Evolutionary conservation across 129 eudicot species (phyloP).

Genomic region (Tanacetum coccineum): DNA sequence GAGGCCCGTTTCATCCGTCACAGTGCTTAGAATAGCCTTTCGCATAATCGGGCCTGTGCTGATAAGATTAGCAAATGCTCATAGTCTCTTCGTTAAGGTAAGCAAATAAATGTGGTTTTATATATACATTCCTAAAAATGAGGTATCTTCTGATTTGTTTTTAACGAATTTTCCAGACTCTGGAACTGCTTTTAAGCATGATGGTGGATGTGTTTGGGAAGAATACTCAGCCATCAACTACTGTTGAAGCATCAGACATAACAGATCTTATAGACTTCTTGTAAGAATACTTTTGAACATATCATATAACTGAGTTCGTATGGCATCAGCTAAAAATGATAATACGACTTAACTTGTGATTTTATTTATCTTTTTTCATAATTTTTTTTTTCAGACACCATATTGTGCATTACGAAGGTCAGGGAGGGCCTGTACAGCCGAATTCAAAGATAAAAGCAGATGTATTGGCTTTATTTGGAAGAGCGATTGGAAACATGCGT

Average conservation of each 20-base stretch:
- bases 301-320: no score
- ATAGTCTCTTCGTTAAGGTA: conserved; percentile 73
- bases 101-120: neutral
- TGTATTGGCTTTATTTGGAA: conserved; percentile 35
- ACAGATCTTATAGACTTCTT: conserved; percentile 72
- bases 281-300: conserved; percentile 36
- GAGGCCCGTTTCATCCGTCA: conserved; percentile 66
- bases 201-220: conserved; percentile 85
- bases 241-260: conserved; percentile 72
- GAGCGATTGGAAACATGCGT: conserved; percentile 29
- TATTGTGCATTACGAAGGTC: conserved; percentile 72
- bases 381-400: conserved; percentile 55
- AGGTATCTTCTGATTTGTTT: conserved; percentile 16
- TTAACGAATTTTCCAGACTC: conserved; percentile 37
- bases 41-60: conserved; percentile 86
- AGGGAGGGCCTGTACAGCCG: conserved; percentile 76
- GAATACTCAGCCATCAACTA: conserved; percentile 46
- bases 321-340: no score
- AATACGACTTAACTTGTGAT: neutral
- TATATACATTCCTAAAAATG: neutral
- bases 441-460: conserved; percentile 68
- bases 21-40: conserved; percentile 71
- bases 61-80: conserved; percentile 81
- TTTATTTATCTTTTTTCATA: neutral
- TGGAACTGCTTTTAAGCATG: conserved; percentile 56